These are phyloP conservation scores for Candida manassasensis DNA, from an alignment of 805 yeast genomes.

Conservation along the genomic window DNA sequence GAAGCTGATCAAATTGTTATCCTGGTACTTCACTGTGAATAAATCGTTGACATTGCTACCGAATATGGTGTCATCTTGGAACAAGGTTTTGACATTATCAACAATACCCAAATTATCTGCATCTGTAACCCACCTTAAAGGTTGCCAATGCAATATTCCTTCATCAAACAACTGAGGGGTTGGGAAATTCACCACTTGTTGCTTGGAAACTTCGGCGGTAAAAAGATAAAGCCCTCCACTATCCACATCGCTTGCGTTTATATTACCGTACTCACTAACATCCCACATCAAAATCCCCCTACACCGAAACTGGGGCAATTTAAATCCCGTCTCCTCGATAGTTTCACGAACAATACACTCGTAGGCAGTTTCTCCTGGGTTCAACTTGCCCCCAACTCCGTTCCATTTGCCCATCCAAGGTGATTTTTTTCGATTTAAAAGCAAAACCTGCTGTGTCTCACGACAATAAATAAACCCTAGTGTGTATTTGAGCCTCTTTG, in stretches of 20 bases:
- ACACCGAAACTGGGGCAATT: constrained; percentile 20
- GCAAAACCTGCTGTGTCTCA: constrained; percentile 27
- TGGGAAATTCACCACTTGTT: constrained; percentile 18
- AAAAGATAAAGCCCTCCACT: constrained; percentile 38
- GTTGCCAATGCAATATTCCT: constrained; percentile 42
- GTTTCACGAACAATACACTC: constrained; percentile 41
- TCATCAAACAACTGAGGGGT: constrained; percentile 30
- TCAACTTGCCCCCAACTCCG: constrained; percentile 43
- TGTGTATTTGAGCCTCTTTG: constrained; percentile 15
- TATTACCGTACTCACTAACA: constrained; percentile 5
- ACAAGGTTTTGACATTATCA: constrained; percentile 27
- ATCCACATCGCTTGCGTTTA: constrained; percentile 6
- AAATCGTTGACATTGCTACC: constrained; percentile 17
- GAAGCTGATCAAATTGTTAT: constrained; percentile 5
- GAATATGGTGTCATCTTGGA: constrained; percentile 17
- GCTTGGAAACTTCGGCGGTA: constrained; percentile 29
- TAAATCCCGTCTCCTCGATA: constrained; percentile 37
- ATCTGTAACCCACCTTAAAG: constrained; percentile 31
- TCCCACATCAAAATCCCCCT: constrained; percentile 37
- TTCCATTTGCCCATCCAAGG: constrained; percentile 49
- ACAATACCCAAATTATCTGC: constrained; percentile 37
- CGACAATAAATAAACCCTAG: constrained; percentile 24
- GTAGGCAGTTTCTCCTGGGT: constrained; percentile 28
- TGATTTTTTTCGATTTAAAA: constrained; percentile 36
- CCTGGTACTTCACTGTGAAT: constrained; percentile 23